These are phyloP conservation scores for Ophiostoma quercus DNA, from an alignment of 2,329 filamentous ascomycete species.

Conservation along the genomic window DNA sequence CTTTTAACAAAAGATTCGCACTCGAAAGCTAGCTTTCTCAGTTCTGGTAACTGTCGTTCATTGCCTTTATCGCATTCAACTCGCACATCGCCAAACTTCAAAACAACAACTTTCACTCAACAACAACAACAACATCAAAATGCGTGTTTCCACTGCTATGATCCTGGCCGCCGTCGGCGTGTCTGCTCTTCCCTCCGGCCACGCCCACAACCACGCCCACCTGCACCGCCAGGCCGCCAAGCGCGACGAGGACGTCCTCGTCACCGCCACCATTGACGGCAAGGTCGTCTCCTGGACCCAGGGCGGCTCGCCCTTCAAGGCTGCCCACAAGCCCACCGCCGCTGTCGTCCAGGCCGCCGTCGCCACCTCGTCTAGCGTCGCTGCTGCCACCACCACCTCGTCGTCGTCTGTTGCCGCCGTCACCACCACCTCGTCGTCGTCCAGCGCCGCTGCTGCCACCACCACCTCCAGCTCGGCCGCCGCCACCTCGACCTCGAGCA, in stretches of 20 bases:
- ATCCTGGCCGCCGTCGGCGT: conserved; percentile 34
- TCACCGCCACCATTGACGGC: conserved; percentile 31
- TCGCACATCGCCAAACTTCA: neutral
- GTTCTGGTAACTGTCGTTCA: conserved; percentile 28
- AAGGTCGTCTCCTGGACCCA: conserved; percentile 32
- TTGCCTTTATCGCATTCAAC: neutral
- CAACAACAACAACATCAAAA: conserved; percentile 16
- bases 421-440: conserved; percentile 11
- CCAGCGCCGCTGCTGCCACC: conserved; percentile 19
- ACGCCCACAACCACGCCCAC: conserved; percentile 33
- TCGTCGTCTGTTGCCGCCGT: neutral
- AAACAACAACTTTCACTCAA: neutral
- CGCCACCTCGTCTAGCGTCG: conserved; percentile 24
- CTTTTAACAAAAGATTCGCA: conserved; percentile 18
- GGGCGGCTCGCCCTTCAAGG: conserved; percentile 30
- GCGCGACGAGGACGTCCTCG: conserved; percentile 28
- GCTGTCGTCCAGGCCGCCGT: neutral
- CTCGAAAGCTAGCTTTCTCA: conserved; percentile 21
- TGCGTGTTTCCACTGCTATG: conserved; percentile 32
- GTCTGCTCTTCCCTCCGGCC: conserved; percentile 35
- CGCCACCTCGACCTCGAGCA: neutral
- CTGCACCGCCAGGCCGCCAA: conserved; percentile 32
- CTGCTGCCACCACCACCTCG: conserved; percentile 41
- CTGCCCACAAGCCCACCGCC: conserved; percentile 30
- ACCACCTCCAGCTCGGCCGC: conserved; percentile 26